These are phyloP conservation scores for Coccomyxa sp. DNA, from an alignment of 139 green algal genomes.

Conservation along the genomic window DNA sequence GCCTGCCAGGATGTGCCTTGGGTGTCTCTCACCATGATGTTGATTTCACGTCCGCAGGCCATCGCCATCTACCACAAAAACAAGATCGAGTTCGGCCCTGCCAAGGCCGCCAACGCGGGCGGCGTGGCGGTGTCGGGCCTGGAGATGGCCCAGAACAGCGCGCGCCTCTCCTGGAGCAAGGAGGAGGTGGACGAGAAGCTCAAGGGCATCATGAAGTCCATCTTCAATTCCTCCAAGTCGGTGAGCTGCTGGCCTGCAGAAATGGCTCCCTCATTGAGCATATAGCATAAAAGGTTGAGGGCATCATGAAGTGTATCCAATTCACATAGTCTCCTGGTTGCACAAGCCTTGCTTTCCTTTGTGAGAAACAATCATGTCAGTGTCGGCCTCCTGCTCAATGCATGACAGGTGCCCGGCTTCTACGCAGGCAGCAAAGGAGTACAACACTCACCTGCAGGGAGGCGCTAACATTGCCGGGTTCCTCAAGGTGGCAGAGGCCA, in stretches of 20 bases:
- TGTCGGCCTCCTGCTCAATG: background rate
- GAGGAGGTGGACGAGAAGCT: slow-evolving; percentile 71
- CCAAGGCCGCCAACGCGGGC: slow-evolving; percentile 31
- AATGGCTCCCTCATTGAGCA: no score
- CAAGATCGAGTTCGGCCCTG: slow-evolving; percentile 51
- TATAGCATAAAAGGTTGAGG: background rate
- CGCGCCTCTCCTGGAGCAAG: slow-evolving; percentile 51
- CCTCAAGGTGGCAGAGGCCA: slow-evolving; percentile 62
- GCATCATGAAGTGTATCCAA: background rate
- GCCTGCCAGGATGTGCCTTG: background rate
- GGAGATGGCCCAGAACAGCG: slow-evolving; percentile 84
- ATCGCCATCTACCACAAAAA: slow-evolving; percentile 51
- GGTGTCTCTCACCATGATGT: background rate
- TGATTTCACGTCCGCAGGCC: slow-evolving; percentile 21
- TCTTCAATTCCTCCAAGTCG: slow-evolving; percentile 43
- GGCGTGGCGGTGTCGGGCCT: slow-evolving; percentile 76
- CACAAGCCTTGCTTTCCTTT: background rate
- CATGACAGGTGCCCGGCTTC: background rate
- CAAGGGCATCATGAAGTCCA: slow-evolving; percentile 56
- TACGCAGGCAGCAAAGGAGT: slow-evolving; percentile 42
- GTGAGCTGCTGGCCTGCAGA: background rate
- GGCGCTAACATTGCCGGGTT: slow-evolving; percentile 79
- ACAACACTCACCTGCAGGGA: slow-evolving; percentile 41
- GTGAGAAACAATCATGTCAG: background rate
- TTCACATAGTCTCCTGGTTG: no score